Percentiles rank a stretch among this genome's conserved stretches.
These are phyloP conservation scores for Papiliotrema fonsecae DNA, from an alignment of 1,284 basidiomycete genomes.

Conservation along the genomic window DNA sequence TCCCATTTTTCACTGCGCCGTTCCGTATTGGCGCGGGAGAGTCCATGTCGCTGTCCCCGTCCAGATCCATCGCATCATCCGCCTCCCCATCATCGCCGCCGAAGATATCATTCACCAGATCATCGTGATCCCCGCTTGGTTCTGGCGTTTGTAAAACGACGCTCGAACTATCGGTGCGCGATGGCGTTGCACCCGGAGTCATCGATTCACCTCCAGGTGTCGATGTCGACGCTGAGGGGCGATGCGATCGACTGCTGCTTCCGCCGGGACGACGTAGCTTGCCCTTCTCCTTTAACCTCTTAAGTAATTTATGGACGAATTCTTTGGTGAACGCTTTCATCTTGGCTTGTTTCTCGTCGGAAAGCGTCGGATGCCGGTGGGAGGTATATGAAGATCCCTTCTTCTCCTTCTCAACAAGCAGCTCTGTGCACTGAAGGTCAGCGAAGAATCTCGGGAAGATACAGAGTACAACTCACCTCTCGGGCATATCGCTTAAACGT, in stretches of 20 bases:
- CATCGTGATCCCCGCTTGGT: conserved; percentile 3
- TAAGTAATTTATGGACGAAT: conserved; percentile 54
- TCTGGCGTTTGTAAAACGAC: conserved; percentile 6
- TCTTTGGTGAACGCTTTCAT: conserved; percentile 93
- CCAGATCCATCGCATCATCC: conserved; percentile 13
- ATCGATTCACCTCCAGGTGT: neutral
- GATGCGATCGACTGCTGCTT: neutral
- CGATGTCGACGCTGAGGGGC: neutral
- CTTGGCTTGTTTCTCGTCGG: conserved; percentile 80
- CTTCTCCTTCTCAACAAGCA: conserved; percentile 89
- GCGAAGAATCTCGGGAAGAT: neutral
- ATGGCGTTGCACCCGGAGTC: conserved; percentile 3
- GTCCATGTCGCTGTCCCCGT: neutral
- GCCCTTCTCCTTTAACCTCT: conserved; percentile 43
- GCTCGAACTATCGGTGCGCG: conserved; percentile 2
- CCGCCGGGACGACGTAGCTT: too few species aligned
- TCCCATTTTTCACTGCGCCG: too few species aligned
- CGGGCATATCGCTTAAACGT: conserved; percentile 93
- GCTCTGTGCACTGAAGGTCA: conserved; percentile 60
- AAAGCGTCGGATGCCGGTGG: conserved; percentile 64
- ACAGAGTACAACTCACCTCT: conserved; percentile 59
- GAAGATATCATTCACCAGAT: conserved; percentile 25
- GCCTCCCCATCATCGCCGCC: conserved; percentile 12
- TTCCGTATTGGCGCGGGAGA: too few species aligned
- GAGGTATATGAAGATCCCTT: conserved; percentile 72